phyloP scores from a whole-genome alignment of 768 basidiomycete genomes.

The Hygrophorus russula region DNA sequence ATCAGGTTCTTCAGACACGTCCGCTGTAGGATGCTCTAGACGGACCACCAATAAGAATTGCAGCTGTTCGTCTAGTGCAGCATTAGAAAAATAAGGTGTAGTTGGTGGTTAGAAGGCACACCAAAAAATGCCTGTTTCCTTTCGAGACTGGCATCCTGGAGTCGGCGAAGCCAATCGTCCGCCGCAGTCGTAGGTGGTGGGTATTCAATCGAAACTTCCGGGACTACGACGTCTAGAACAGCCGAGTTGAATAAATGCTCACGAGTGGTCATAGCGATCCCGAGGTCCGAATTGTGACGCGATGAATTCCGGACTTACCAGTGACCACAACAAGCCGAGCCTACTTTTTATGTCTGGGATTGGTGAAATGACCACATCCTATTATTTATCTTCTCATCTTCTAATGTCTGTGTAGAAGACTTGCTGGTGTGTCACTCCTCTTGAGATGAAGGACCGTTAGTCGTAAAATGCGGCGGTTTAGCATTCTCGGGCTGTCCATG shows the following conservation, averaged over 20 bases:
- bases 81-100: constrained; percentile 13
- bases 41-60: constrained; percentile 36
- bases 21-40: constrained; percentile 47
- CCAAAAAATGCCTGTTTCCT: constrained; percentile 69
- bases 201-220: constrained; percentile 52
- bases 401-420: too few species aligned
- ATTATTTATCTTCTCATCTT: too few species aligned
- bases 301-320: too few species aligned
- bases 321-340: too few species aligned
- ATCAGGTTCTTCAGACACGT: constrained; percentile 22
- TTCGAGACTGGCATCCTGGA: constrained; percentile 33
- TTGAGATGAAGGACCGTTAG: too few species aligned
- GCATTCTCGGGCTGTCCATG: too few species aligned
- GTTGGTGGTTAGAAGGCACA: constrained; percentile 20
- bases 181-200: constrained; percentile 36
- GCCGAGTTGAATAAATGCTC: constrained; percentile 55
- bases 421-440: too few species aligned
- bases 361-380: too few species aligned
- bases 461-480: too few species aligned
- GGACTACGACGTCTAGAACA: constrained; percentile 50
- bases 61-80: constrained; percentile 42
- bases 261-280: constrained; percentile 19
- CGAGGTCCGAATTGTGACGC: too few species aligned
- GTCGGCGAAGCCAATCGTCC: constrained; percentile 46
- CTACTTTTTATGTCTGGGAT: too few species aligned